Conservation (phyloP, 192 early-diverging fungal species). For the Pilaira anomala region DNA sequence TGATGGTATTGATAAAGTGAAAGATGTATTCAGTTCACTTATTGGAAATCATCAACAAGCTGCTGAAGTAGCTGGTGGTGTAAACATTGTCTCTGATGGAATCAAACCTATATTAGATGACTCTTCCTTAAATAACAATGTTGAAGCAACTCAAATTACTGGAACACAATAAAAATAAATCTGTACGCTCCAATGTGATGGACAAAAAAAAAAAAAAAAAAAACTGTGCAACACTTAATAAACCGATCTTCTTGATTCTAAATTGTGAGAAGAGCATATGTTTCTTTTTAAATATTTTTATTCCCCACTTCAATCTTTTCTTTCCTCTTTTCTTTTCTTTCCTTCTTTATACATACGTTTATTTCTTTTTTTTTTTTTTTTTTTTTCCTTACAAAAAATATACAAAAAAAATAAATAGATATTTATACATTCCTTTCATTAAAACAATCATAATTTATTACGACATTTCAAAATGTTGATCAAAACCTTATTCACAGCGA, state of each 20-base stretch:
- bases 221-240: not conserved
- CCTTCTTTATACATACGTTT: not conserved
- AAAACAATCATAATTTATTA: too few species aligned
- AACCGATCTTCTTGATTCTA: not conserved
- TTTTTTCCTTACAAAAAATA: too few species aligned
- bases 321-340: not conserved
- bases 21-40: conserved; percentile 2
- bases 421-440: too few species aligned
- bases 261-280: conserved; percentile 15
- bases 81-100: conserved; percentile 1
- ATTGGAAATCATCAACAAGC: conserved; percentile 1
- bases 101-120: not conserved
- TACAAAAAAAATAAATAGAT: too few species aligned
- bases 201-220: too few species aligned
- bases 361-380: not conserved
- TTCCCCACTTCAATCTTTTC: not conserved
- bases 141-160: not conserved
- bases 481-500: too few species aligned
- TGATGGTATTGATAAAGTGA: conserved; percentile 4
- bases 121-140: too few species aligned
- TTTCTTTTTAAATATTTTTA: not conserved
- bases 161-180: conserved; percentile 6
- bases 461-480: too few species aligned
- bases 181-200: not conserved
- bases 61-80: conserved; percentile 9